Evolutionary conservation across 129 eudicot species (phyloP), one percentile per base, ranked within the genome.

Genomic region (Flaveria brownii): DNA sequence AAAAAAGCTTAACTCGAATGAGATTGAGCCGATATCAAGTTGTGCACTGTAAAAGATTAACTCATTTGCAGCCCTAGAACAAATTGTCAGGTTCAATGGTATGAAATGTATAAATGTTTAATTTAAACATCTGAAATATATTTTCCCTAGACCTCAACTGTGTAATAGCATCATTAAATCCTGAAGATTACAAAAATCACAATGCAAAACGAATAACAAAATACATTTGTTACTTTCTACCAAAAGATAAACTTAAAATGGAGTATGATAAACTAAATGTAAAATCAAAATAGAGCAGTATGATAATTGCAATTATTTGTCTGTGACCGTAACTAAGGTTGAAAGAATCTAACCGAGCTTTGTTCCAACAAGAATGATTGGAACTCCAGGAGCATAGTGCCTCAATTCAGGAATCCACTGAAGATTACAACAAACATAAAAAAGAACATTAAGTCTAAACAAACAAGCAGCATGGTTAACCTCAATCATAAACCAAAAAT

Each of bases 361-460:
- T 50, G 55, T 50, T 50, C 55, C 55, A 50, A 50, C 55, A 50
- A 50, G 55, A 11, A 50, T 50, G 16, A 50, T 50, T 14, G 55
- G 55, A 50, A 50, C 55, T 4, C 55, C 55, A 50, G 55, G 55
- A 50, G 55, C 55, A 50, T 50, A 50, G 18, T 50, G 55, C 55
- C 55, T 50, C 55, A 50, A 50, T 14, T 50, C 55, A 50, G 55
- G 55, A 50, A 51, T 51, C 57, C 57, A 51, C 57, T 51, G 57
- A 51, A 51, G 9, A 51, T 16, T 51, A 8, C 9, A 51, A n/a
- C 57, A 51, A 51, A 51, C 57, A 51, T 28, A 28, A 28, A 15
- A 15, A 51, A 51, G 16, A 9, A 51, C 22, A 16, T 51, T 51
- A 51, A 15, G 57, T 51, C 20, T 51, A 4, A 51, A 51, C n/a